phyloP scores from a whole-genome alignment of 495 filamentous ascomycete species.

The Astrothelium subdiscretum region DNA sequence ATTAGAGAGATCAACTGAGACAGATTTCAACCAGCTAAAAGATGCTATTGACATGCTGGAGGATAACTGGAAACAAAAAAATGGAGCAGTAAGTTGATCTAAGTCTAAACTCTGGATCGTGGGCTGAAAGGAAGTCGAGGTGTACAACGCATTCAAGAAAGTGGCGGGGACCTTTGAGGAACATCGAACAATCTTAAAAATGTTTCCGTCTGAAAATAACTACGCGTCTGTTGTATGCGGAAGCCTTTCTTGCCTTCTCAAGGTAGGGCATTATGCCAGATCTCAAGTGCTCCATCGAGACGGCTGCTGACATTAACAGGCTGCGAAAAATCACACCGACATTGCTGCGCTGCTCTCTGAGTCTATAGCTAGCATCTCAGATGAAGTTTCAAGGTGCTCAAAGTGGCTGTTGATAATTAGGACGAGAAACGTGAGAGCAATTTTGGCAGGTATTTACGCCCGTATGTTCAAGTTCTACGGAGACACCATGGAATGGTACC shows the following conservation, averaged over 20 bases:
- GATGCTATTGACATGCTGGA: not conserved
- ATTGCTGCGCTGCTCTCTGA: not conserved
- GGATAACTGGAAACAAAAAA: not conserved
- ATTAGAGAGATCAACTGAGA: not conserved
- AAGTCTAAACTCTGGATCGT: not conserved
- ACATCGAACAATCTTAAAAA: not conserved
- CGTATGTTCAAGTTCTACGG: not conserved
- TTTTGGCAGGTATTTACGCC: not conserved
- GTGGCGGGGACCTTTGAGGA: not conserved
- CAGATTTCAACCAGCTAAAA: not conserved
- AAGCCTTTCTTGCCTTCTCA: not conserved
- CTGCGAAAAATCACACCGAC: not conserved
- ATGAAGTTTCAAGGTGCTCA: not conserved
- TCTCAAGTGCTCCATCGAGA: not conserved
- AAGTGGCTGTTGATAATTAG: not conserved
- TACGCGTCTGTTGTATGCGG: not conserved
- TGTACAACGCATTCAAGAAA: not conserved
- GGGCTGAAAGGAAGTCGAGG: not conserved
- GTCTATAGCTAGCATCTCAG: not conserved
- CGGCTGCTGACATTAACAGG: not conserved
- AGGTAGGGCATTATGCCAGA: not conserved
- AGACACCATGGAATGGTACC: not conserved
- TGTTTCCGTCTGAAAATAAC: not conserved
- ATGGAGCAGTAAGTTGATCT: not conserved
- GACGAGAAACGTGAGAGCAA: not conserved